Evolutionary conservation across 805 yeast genomes (phyloP).

Genomic region (Zygosaccharomyces gambellarensis): DNA sequence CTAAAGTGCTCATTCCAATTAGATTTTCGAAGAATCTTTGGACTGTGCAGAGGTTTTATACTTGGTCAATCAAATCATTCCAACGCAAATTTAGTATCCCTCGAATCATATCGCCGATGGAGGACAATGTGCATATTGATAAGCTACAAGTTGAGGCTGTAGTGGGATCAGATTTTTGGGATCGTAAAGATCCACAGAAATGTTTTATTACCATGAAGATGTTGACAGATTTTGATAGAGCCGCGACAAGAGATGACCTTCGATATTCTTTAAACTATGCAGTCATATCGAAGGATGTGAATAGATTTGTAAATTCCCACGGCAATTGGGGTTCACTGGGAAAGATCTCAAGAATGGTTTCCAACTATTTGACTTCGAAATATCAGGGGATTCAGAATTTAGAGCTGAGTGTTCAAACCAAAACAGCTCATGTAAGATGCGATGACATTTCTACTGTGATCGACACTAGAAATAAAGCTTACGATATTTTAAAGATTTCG

Average conservation of each 20-base stretch:
- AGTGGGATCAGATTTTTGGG: constrained; percentile 75
- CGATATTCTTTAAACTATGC: constrained; percentile 85
- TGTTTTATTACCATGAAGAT: constrained; percentile 54
- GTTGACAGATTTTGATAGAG: constrained; percentile 61
- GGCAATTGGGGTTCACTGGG: constrained; percentile 35
- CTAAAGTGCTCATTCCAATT: background rate
- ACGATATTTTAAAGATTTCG: constrained; percentile 38
- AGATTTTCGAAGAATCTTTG: background rate
- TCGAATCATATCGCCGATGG: constrained; percentile 5
- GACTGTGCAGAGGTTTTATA: background rate
- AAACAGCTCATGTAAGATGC: constrained; percentile 30
- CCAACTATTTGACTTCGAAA: constrained; percentile 40
- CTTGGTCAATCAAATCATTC: background rate
- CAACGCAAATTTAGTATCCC: background rate
- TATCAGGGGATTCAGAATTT: constrained; percentile 23
- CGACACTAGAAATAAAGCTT: constrained; percentile 2
- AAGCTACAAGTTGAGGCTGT: constrained; percentile 58
- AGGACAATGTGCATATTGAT: constrained; percentile 41
- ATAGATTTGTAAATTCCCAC: constrained; percentile 42
- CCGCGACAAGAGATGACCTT: constrained; percentile 79
- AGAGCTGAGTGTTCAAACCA: constrained; percentile 18
- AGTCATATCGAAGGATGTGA: constrained; percentile 64
- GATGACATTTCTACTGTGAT: constrained; percentile 26
- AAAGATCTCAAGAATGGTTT: constrained; percentile 44
- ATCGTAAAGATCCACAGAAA: constrained; percentile 61